phyloP scores from a whole-genome alignment of 345 rosid species.

The Populus davidiana region DNA sequence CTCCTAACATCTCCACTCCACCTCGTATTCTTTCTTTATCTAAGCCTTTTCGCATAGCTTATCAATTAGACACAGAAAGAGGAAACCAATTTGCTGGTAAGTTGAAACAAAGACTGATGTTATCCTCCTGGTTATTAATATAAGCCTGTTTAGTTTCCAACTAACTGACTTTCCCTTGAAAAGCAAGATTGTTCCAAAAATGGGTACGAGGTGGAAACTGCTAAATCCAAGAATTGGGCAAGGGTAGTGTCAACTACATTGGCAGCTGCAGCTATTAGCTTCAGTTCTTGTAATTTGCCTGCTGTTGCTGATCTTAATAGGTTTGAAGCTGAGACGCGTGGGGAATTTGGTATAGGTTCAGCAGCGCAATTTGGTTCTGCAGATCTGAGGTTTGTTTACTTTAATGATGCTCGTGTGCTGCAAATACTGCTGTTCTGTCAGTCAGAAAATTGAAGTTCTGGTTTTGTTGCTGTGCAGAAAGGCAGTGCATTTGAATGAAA shows the following conservation, averaged over 20 bases:
- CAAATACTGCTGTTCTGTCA: background rate
- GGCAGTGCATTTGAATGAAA: slow-evolving; percentile 75
- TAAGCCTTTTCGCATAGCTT: slow-evolving; percentile 27
- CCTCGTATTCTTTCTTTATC: slow-evolving; percentile 6
- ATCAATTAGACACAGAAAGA: slow-evolving; percentile 21
- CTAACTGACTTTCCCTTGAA: slow-evolving; percentile 35
- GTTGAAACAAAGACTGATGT: slow-evolving; percentile 6
- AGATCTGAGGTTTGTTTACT: slow-evolving; percentile 54
- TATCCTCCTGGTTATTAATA: background rate
- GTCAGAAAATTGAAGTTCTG: slow-evolving; percentile 6
- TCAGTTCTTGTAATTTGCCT: slow-evolving; percentile 41
- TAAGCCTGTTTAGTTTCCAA: background rate
- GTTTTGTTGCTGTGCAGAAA: slow-evolving; percentile 48
- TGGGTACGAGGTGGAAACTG: slow-evolving; percentile 14
- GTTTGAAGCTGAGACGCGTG: slow-evolving; percentile 77
- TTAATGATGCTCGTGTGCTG: background rate
- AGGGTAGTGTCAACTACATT: slow-evolving; percentile 56
- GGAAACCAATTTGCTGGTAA: slow-evolving; percentile 23
- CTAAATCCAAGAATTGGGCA: slow-evolving; percentile 47
- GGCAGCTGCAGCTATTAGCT: slow-evolving; percentile 57
- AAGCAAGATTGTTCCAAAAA: slow-evolving; percentile 45
- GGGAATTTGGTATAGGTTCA: slow-evolving; percentile 89
- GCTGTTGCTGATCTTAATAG: slow-evolving; percentile 82
- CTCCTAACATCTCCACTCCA: slow-evolving; percentile 13
- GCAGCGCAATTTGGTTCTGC: slow-evolving; percentile 93